Evolutionary conservation across 2,329 filamentous ascomycete genomes (phyloP), one percentile per base, ranked within the genome.

Genomic region (Ophiocordyceps robertsii): DNA sequence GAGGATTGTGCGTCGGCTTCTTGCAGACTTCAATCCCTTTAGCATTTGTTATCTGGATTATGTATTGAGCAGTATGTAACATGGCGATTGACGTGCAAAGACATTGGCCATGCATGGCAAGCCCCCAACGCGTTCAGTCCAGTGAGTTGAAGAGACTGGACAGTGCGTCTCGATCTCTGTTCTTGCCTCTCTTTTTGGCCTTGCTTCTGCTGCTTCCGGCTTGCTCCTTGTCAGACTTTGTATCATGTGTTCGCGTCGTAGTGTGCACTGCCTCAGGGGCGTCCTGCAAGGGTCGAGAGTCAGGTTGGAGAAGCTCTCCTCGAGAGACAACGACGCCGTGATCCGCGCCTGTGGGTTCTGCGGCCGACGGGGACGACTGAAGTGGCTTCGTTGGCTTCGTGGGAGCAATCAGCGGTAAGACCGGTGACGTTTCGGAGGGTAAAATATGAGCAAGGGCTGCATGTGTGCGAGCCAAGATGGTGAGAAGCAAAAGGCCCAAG

Each of bases 141-240:
- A 85, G 59, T 10, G 72, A 72, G 41, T 69, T 71, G 54, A 92
- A 92, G 21, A 90, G 60, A 54, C 80, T 78, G 47, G 88, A 84
- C 43, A 90, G 83, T 36, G 75, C 81, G 55, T 88, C 77, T 6
- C 67, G 66, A 32, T 66, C 72, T 49, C 66, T 73, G 43, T 69
- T 72, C 52, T 69, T 72, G 51, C 73, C 77, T 59, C 73, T 78
- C 55, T 69, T 75, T 46, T 61, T 66, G 44, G 67, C 64, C 44
- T 55, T 55, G 51, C 67, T 69, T 49, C 59, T 64, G 47, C 54
- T 55, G 51, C 67, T 69, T 49, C 59, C 64, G 47, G 62, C 24
- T 27, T 27, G 24, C 9, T 9, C 57, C 44, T 54, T 55, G 37
- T 50, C 55, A 36, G 50, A 53, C 47, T 46, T 58, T 39, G 38